Evolutionary conservation across 2,329 filamentous ascomycete genomes (phyloP).

Genomic region (Amesomyces nigricolor): DNA sequence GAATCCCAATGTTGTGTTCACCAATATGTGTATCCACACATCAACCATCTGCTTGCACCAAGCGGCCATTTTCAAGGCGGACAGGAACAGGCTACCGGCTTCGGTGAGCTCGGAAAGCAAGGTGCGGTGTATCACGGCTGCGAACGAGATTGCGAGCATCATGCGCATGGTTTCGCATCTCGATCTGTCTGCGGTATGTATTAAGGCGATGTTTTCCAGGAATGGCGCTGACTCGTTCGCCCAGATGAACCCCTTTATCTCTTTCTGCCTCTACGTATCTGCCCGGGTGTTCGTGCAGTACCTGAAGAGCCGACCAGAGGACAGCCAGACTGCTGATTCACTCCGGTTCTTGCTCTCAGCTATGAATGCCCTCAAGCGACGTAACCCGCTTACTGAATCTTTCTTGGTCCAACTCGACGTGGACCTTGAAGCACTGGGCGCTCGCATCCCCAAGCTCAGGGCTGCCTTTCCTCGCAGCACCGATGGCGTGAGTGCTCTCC

Average conservation of each 20-base stretch:
- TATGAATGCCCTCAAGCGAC: conserved; percentile 81
- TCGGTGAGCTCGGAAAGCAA: conserved; percentile 86
- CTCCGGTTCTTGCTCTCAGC: conserved; percentile 86
- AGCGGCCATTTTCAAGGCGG: conserved; percentile 94
- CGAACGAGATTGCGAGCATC: conserved; percentile 87
- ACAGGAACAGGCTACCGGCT: conserved; percentile 73
- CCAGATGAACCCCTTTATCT: conserved; percentile 92
- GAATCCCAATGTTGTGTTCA: conserved; percentile 82
- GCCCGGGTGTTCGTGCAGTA: conserved; percentile 94
- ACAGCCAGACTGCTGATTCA: conserved; percentile 70
- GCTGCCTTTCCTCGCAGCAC: conserved; percentile 48
- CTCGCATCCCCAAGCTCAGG: conserved; percentile 54
- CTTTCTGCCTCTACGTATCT: conserved; percentile 93
- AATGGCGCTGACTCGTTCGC: conserved; percentile 18
- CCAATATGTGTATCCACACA: conserved; percentile 95
- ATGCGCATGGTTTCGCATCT: conserved; percentile 93
- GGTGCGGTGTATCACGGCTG: conserved; percentile 84
- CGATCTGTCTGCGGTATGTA: conserved; percentile 71
- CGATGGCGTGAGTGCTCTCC: conserved; percentile 42
- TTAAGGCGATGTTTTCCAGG: background rate
- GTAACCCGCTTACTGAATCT: conserved; percentile 88
- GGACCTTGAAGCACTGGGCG: conserved; percentile 70
- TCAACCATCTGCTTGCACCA: conserved; percentile 97
- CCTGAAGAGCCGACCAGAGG: conserved; percentile 86
- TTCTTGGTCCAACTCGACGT: conserved; percentile 92